phyloP scores from a whole-genome alignment of 2,329 filamentous ascomycete species.

The Knoxdaviesia capensis region DNA sequence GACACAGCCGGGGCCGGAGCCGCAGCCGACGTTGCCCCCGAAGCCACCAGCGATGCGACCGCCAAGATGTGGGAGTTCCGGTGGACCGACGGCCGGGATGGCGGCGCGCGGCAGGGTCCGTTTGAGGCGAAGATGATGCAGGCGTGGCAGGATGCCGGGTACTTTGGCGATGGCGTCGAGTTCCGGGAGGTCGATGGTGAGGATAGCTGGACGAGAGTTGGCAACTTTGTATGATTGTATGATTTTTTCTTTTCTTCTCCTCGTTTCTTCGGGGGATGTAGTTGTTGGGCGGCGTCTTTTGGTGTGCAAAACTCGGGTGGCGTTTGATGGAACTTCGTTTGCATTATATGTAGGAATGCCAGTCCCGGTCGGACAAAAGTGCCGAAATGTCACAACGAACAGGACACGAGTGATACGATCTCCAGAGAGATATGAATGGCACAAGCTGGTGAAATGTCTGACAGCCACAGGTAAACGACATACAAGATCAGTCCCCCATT shows the following conservation, averaged over 20 bases:
- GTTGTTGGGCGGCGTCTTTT: no score
- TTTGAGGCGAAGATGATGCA: constrained; percentile 75
- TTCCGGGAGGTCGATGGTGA: constrained; percentile 41
- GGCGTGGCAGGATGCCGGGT: constrained; percentile 78
- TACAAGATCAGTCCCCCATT: no score
- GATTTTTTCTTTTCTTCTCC: background rate
- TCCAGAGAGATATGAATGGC: no score
- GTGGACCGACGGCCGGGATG: constrained; percentile 78
- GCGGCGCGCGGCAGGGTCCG: constrained; percentile 60
- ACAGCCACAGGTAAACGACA: no score
- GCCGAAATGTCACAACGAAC: no score
- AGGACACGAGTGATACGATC: no score
- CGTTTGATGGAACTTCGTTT: no score
- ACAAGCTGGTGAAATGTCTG: no score
- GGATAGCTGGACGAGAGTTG: constrained; percentile 29
- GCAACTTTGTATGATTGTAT: constrained; percentile 25
- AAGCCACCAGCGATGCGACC: constrained; percentile 3
- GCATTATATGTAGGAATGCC: no score
- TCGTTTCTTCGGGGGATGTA: no score
- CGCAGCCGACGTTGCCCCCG: background rate
- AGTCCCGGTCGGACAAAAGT: no score
- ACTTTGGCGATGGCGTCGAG: constrained; percentile 80
- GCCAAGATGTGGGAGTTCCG: constrained; percentile 65
- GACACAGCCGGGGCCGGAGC: constrained; percentile 2
- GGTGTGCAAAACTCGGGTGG: no score